Percentiles rank a stretch among this genome's conserved stretches.
Conservation (phyloP, 371 early-diverging fungal species). For the Syncephalastrum sp. region DNA sequence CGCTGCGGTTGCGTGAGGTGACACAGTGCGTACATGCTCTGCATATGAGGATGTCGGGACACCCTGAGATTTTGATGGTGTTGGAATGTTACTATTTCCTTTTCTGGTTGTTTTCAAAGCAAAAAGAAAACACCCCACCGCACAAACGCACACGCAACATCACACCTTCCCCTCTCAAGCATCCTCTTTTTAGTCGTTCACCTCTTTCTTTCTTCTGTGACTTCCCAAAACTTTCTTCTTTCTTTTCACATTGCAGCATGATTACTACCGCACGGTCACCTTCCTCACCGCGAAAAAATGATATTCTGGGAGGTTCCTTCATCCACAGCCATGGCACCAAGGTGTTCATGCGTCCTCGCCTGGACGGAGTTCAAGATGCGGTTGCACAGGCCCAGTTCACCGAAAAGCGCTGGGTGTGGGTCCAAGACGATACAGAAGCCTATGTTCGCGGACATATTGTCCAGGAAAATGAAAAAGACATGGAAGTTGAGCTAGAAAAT, state of each 20-base stretch:
- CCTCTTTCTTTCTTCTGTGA: conserved; percentile 4
- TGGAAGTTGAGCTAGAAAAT: conserved; percentile 71
- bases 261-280: conserved; percentile 10
- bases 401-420: conserved; percentile 96
- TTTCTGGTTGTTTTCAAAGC: conserved; percentile 20
- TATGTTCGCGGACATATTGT: conserved; percentile 86
- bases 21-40: no score
- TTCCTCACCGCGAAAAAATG: conserved; percentile 1
- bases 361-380: conserved; percentile 60
- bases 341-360: conserved; percentile 35
- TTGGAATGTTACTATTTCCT: conserved; percentile 11
- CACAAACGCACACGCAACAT: background rate
- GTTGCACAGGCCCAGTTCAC: conserved; percentile 76
- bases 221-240: background rate
- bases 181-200: background rate
- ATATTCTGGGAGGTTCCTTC: conserved; percentile 38
- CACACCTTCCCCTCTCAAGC: background rate
- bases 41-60: no score
- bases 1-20: no score
- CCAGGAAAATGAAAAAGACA: conserved; percentile 52
- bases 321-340: conserved; percentile 50
- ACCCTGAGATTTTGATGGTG: no score
- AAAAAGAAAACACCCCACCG: background rate
- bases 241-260: conserved; percentile 7
- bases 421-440: conserved; percentile 87